Evolutionary conservation across 345 rosid genomes (phyloP).

Genomic region (Salix dunnii): DNA sequence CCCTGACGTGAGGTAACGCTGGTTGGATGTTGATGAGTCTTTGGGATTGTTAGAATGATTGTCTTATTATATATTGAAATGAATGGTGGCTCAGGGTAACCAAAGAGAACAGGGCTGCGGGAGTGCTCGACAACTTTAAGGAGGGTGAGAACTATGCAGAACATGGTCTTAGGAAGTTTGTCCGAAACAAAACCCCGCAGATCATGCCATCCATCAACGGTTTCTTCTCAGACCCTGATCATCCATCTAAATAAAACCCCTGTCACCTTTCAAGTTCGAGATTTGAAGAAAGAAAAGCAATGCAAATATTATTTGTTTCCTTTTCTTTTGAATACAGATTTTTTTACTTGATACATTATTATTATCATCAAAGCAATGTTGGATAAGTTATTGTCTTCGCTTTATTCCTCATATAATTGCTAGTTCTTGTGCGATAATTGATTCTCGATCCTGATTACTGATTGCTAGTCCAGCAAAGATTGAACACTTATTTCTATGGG

Average conservation of each 20-base stretch:
- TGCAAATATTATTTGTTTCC: neutral
- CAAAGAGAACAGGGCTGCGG: slow-evolving; percentile 54
- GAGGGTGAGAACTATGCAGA: slow-evolving; percentile 60
- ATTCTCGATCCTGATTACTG: neutral
- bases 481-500: too few species aligned
- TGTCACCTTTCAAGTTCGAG: neutral
- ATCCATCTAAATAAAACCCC: slow-evolving; percentile 6
- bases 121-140: slow-evolving; percentile 48
- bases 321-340: too few species aligned
- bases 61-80: neutral
- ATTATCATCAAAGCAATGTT: neutral
- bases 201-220: slow-evolving; percentile 60
- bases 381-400: neutral
- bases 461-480: neutral
- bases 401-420: neutral
- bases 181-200: slow-evolving; percentile 38
- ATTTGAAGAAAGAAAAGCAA: neutral
- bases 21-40: neutral
- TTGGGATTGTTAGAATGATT: neutral
- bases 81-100: slow-evolving; percentile 16
- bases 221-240: slow-evolving; percentile 56
- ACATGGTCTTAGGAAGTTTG: slow-evolving; percentile 48
- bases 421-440: neutral
- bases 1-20: slow-evolving; percentile 54
- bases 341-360: too few species aligned